phyloP scores from a whole-genome alignment of 345 rosid species.

The Microthlaspi erraticum region DNA sequence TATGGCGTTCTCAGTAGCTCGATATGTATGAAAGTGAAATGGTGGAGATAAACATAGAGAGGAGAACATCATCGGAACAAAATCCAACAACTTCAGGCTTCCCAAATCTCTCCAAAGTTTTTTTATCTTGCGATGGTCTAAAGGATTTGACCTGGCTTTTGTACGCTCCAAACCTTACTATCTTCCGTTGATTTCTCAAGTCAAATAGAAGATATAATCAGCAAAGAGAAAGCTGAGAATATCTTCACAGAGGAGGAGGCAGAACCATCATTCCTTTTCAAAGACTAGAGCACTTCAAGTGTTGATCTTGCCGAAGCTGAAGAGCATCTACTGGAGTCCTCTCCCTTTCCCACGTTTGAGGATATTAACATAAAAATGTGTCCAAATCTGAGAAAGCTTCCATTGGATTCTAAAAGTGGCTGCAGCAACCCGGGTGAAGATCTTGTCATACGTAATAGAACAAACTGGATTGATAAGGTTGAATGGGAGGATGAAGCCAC shows the following conservation, averaged over 20 bases:
- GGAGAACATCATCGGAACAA: too few relatives aligned
- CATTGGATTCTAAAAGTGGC: slow-evolving; percentile 21
- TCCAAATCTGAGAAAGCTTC: slow-evolving; percentile 28
- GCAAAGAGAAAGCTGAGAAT: not conserved
- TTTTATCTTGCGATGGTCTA: too few relatives aligned
- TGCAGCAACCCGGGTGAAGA: not conserved
- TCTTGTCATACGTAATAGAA: not conserved
- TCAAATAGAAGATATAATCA: too few relatives aligned
- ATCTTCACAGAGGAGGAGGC: too few relatives aligned
- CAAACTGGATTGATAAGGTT: not conserved
- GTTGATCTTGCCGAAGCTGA: slow-evolving; percentile 3
- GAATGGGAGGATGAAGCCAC: not conserved
- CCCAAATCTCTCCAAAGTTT: too few relatives aligned
- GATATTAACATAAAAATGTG: not conserved
- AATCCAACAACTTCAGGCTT: too few relatives aligned
- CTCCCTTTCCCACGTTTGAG: slow-evolving; percentile 27
- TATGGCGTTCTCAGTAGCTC: too few relatives aligned
- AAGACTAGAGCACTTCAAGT: slow-evolving; percentile 17
- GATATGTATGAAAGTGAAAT: too few relatives aligned
- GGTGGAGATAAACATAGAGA: too few relatives aligned
- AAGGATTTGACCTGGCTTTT: too few relatives aligned
- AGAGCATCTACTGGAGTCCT: slow-evolving; percentile 30
- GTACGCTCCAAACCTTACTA: too few relatives aligned
- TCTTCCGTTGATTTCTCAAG: too few relatives aligned
- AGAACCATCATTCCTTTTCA: not conserved